phyloP scores from a whole-genome alignment of 2,329 filamentous ascomycete species.

The Bimuria novae-zelandiae region DNA sequence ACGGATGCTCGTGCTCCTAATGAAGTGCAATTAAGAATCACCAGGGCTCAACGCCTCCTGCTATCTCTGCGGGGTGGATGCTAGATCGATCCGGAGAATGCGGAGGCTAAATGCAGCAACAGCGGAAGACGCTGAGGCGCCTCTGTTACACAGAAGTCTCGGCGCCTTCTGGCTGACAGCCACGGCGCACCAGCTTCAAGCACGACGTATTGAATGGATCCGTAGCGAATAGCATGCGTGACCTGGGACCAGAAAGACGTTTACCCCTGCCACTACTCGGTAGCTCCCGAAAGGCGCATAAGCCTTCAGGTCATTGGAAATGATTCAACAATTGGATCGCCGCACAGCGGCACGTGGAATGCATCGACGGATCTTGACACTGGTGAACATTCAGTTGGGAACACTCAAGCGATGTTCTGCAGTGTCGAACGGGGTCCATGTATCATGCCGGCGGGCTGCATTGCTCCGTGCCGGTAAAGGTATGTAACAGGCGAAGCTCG shows the following conservation, averaged over 20 bases:
- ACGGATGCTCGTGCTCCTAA: background rate
- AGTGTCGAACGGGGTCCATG: background rate
- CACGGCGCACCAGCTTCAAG: slow-evolving; percentile 3
- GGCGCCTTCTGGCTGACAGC: background rate
- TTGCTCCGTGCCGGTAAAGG: background rate
- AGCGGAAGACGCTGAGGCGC: background rate
- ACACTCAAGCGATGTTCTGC: background rate
- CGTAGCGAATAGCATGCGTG: background rate
- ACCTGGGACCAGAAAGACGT: background rate
- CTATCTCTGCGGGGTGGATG: background rate
- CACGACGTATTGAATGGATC: background rate
- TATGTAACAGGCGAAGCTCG: background rate
- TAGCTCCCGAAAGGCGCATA: background rate
- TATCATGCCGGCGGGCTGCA: background rate
- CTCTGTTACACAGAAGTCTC: slow-evolving; percentile 1
- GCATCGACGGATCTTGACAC: background rate
- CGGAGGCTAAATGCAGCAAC: background rate
- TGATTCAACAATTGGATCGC: background rate
- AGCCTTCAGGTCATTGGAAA: background rate
- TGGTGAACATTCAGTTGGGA: background rate
- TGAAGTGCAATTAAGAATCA: background rate
- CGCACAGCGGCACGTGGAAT: background rate
- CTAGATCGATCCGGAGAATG: background rate
- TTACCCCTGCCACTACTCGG: background rate
- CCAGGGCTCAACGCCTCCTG: background rate